phyloP scores from a whole-genome alignment of 257 asterid species.

The Agastache rugosa region DNA sequence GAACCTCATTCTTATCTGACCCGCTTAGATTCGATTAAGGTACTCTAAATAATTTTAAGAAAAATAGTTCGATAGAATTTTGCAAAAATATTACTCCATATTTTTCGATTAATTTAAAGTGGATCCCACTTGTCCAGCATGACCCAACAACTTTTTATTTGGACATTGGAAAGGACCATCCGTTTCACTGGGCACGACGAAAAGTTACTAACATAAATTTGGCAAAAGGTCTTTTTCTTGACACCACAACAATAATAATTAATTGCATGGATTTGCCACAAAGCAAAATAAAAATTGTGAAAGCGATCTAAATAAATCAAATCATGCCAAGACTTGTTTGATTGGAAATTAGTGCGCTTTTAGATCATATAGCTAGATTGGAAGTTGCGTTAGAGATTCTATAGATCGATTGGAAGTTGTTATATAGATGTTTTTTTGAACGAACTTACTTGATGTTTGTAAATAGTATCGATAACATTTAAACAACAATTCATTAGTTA shows the following conservation, averaged over 20 bases:
- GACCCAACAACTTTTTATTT: slow-evolving; percentile 17
- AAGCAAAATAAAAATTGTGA: background rate
- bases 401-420: background rate
- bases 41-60: background rate
- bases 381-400: too few relatives aligned
- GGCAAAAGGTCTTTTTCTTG: slow-evolving; percentile 15
- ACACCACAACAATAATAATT: background rate
- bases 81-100: background rate
- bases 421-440: too few relatives aligned
- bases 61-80: background rate
- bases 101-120: background rate
- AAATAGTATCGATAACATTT: too few relatives aligned
- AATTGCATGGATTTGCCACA: background rate
- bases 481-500: too few relatives aligned
- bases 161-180: slow-evolving; percentile 11
- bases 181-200: background rate
- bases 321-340: background rate
- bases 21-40: slow-evolving; percentile 1
- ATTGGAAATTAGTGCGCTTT: background rate
- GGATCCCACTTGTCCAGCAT: slow-evolving; percentile 10
- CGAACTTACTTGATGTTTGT: background rate
- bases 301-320: slow-evolving; percentile 1
- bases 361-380: background rate
- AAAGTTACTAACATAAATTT: slow-evolving; percentile 8
- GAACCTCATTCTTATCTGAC: background rate